These are phyloP conservation scores for Cercospora sp. DNA, from an alignment of 2,329 filamentous ascomycete genomes.

Conservation along the genomic window DNA sequence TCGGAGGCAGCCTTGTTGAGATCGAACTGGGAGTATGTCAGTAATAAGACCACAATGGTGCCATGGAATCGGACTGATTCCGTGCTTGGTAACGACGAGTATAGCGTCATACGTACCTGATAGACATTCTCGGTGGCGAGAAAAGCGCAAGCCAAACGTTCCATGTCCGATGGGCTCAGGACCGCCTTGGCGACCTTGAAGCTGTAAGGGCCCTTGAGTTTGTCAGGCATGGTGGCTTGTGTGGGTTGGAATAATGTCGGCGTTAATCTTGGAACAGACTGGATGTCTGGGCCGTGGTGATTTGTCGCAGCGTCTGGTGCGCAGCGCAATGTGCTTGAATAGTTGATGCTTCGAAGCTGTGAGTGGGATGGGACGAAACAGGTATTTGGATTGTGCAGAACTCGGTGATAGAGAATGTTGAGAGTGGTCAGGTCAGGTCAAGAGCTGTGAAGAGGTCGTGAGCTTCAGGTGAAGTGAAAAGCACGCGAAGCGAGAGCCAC, in stretches of 20 bases:
- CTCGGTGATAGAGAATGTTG: neutral
- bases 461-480: neutral
- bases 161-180: constrained; percentile 23
- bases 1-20: constrained; percentile 24
- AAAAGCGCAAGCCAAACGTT: constrained; percentile 28
- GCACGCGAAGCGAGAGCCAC: neutral
- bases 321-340: neutral
- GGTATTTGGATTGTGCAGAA: neutral
- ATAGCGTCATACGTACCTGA: neutral
- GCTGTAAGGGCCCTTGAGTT: constrained; percentile 21
- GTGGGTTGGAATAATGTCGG: neutral
- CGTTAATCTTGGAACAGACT: neutral
- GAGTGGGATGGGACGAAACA: neutral
- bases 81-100: neutral
- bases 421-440: neutral
- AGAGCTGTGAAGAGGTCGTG: neutral
- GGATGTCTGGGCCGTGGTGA: neutral
- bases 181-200: constrained; percentile 26
- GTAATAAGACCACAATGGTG: neutral
- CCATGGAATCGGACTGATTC: neutral
- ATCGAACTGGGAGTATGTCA: constrained; percentile 18
- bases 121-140: constrained; percentile 17
- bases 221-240: constrained; percentile 6
- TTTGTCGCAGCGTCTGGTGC: neutral
- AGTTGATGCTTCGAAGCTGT: neutral